Conservation (phyloP, 345 rosid species). For the Camelina hispida region DNA sequence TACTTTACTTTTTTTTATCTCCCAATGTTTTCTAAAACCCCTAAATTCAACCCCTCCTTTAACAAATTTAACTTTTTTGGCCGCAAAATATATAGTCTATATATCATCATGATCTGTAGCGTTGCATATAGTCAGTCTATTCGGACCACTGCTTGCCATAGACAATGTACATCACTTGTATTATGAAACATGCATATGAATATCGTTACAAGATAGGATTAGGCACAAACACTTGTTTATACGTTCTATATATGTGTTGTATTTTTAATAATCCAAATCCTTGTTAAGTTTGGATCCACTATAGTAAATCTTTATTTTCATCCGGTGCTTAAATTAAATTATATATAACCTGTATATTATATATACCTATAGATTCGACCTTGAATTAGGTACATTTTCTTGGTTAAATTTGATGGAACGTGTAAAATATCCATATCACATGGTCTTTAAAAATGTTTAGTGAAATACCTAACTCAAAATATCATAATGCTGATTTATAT, state of each 20-base stretch:
- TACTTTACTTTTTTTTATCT: constrained; percentile 3
- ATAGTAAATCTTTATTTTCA: background rate
- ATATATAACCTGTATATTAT: too few relatives aligned
- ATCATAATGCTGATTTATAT: background rate
- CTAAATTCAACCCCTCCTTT: constrained; percentile 34
- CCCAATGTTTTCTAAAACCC: constrained; percentile 29
- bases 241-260: background rate
- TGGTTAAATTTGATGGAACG: background rate
- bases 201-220: constrained; percentile 3
- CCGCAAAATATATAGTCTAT: constrained; percentile 24
- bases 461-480: constrained; percentile 22
- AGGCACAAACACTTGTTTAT: background rate
- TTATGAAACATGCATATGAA: background rate
- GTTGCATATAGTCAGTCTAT: constrained; percentile 16
- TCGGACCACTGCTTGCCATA: background rate
- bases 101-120: background rate
- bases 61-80: constrained; percentile 26
- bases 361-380: background rate
- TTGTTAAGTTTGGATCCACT: background rate
- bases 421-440: constrained; percentile 2
- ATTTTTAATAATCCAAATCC: background rate
- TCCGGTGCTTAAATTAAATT: background rate
- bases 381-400: background rate
- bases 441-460: background rate
- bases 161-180: background rate